Percentiles rank a stretch among this genome's conserved stretches.
Evolutionary conservation across 805 yeast species (phyloP).

Genomic region (Blastobotrys parvus): DNA sequence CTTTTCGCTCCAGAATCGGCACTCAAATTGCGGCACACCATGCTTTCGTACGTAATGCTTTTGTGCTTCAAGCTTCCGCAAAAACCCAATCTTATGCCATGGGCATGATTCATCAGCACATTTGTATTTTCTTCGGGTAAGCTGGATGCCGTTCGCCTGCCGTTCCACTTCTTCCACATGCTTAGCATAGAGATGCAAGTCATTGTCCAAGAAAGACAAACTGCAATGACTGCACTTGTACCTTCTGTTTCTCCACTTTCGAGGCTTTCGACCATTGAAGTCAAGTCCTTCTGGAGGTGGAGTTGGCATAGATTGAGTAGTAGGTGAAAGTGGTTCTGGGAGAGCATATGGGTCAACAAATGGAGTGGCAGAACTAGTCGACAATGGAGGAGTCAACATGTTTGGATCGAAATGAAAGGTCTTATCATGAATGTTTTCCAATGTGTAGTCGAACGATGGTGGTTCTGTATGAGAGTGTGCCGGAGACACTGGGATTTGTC

Average conservation of each 20-base stretch:
- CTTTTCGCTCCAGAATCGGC: constrained; percentile 22
- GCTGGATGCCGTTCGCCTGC: constrained; percentile 8
- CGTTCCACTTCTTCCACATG: constrained; percentile 15
- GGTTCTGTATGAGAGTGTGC: no score
- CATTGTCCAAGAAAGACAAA: constrained; percentile 13
- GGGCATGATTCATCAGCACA: constrained; percentile 20
- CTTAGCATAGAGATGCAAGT: constrained; percentile 14
- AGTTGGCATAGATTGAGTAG: neutral
- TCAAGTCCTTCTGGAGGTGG: constrained; percentile 9
- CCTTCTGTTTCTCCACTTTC: constrained; percentile 16
- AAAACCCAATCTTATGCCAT: constrained; percentile 22
- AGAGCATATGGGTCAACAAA: no score
- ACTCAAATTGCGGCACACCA: constrained; percentile 23
- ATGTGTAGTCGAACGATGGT: no score
- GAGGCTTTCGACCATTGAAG: constrained; percentile 17
- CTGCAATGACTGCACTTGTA: constrained; percentile 17
- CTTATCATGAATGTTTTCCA: no score
- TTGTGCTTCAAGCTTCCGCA: constrained; percentile 23
- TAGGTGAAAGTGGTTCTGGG: neutral
- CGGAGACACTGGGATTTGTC: no score
- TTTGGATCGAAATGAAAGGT: no score
- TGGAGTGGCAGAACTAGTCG: no score
- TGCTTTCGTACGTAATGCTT: constrained; percentile 22
- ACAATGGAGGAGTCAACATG: no score
- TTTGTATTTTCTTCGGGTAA: constrained; percentile 19